Evolutionary conservation across 2,329 filamentous ascomycete genomes (phyloP).

Genomic region (Epichloe gansuensis): DNA sequence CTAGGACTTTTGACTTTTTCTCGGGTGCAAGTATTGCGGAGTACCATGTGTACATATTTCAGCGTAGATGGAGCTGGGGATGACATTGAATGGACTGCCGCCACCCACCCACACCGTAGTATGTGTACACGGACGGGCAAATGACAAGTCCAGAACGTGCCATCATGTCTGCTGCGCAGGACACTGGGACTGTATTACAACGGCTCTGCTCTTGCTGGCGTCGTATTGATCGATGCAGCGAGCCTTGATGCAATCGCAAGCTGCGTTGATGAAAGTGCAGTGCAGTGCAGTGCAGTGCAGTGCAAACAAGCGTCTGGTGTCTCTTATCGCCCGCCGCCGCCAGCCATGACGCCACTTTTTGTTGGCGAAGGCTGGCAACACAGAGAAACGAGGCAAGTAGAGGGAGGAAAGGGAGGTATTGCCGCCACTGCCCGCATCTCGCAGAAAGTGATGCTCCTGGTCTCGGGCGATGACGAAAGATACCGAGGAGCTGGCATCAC

Average conservation of each 20-base stretch:
- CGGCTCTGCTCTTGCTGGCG: not conserved
- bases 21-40: too few relatives aligned
- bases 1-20: too few relatives aligned
- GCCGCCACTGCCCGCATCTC: not conserved
- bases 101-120: too few relatives aligned
- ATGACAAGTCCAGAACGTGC: not conserved
- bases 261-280: too few relatives aligned
- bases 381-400: not conserved
- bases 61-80: not conserved
- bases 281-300: too few relatives aligned
- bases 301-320: too few relatives aligned
- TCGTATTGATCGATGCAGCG: not conserved
- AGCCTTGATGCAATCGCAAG: too few relatives aligned
- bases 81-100: not conserved
- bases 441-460: not conserved
- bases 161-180: not conserved
- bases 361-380: not conserved
- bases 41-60: too few relatives aligned
- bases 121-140: not conserved
- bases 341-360: too few relatives aligned
- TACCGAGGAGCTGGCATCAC: not conserved
- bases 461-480: conserved; percentile 4
- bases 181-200: not conserved
- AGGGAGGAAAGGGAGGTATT: not conserved
- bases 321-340: too few relatives aligned